These are phyloP conservation scores for Spiromastix sp. DNA, from an alignment of 2,329 filamentous ascomycete species.

Conservation along the genomic window DNA sequence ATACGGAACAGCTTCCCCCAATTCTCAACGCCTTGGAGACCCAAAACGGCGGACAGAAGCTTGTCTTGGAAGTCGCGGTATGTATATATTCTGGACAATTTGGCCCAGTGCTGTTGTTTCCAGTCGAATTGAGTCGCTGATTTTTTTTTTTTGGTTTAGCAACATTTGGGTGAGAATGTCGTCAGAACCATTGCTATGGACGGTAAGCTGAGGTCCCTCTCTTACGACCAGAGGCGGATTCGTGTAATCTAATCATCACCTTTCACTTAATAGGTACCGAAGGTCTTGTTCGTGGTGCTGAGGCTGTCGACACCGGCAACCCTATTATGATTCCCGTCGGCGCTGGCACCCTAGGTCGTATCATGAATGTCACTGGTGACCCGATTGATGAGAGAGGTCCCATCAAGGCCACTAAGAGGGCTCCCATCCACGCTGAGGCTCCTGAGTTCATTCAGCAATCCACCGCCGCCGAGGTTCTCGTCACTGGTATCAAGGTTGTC, in stretches of 20 bases:
- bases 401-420: constrained; percentile 81
- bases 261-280: constrained; percentile 73
- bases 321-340: constrained; percentile 97
- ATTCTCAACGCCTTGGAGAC: constrained; percentile 97
- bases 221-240: constrained; percentile 2
- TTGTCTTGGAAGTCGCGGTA: constrained; percentile 95
- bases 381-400: constrained; percentile 99
- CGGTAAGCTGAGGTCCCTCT: constrained; percentile 49
- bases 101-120: not conserved
- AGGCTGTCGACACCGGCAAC: constrained; percentile 76
- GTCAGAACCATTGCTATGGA: constrained; percentile 99
- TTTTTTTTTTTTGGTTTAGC: constrained; percentile 44
- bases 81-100: constrained; percentile 23
- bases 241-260: too few relatives aligned
- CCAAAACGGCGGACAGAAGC: constrained; percentile 83
- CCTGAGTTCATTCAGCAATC: constrained; percentile 92
- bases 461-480: constrained; percentile 88
- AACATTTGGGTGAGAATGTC: constrained; percentile 99
- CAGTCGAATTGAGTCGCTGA: constrained; percentile 9
- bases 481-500: constrained; percentile 99
- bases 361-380: constrained; percentile 99
- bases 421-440: constrained; percentile 89
- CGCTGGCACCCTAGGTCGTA: constrained; percentile 86
- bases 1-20: constrained; percentile 79
- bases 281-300: constrained; percentile 91